These are phyloP conservation scores for Quercus alba DNA, from an alignment of 306 rosid genomes.

Conservation along the genomic window DNA sequence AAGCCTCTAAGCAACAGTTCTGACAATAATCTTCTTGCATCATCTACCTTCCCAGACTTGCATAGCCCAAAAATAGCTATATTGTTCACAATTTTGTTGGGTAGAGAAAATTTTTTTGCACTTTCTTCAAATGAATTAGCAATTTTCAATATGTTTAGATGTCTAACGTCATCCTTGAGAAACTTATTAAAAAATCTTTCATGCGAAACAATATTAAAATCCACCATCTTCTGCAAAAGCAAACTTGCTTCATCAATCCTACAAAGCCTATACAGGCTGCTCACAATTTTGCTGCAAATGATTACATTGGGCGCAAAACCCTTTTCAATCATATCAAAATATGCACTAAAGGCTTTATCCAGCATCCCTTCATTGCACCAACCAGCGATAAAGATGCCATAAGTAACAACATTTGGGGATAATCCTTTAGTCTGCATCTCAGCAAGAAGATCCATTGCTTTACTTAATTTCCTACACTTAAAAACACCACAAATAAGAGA, in stretches of 20 bases:
- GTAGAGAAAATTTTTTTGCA: constrained; percentile 35
- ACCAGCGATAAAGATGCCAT: constrained; percentile 78
- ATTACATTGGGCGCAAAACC: constrained; percentile 58
- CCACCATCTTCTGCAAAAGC: constrained; percentile 62
- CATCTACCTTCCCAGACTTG: constrained; percentile 60
- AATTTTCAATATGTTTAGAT: constrained; percentile 47
- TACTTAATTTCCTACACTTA: constrained; percentile 43
- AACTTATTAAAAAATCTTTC: constrained; percentile 26
- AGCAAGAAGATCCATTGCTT: constrained; percentile 43
- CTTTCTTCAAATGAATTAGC: constrained; percentile 50
- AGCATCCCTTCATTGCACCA: constrained; percentile 78
- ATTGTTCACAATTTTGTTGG: constrained; percentile 57
- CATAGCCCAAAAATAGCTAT: constrained; percentile 75
- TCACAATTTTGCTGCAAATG: constrained; percentile 70
- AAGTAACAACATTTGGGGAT: constrained; percentile 60
- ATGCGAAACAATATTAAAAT: constrained; percentile 45
- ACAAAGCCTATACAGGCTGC: constrained; percentile 59
- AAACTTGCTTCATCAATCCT: constrained; percentile 65
- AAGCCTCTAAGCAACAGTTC: constrained; percentile 52
- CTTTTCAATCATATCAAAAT: constrained; percentile 63
- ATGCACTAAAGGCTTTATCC: constrained; percentile 58
- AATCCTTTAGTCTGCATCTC: constrained; percentile 68
- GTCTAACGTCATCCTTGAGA: constrained; percentile 17
- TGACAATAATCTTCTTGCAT: constrained; percentile 59
- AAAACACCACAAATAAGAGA: constrained; percentile 71